A percentile compares a stretch with the other conserved stretches of the same genome.
These are phyloP conservation scores for Euptelea pleiosperma DNA, from an alignment of 164 flowering plant genomes.

Conservation along the genomic window DNA sequence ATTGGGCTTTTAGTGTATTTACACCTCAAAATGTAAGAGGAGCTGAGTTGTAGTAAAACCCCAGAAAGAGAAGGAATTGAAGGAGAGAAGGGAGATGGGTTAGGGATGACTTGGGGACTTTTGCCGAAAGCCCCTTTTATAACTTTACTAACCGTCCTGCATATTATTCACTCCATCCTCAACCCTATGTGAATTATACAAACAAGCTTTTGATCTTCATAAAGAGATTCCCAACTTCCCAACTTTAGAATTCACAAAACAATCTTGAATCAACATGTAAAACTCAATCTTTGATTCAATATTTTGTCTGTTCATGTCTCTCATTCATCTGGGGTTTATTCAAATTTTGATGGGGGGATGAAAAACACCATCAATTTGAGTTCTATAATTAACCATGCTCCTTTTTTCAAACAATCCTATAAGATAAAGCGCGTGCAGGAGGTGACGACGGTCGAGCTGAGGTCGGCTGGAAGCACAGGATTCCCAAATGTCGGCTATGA, in stretches of 20 bases:
- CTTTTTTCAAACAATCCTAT: not conserved
- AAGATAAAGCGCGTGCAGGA: not conserved
- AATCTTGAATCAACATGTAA: not conserved
- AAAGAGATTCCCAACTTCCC: slow-evolving; percentile 12
- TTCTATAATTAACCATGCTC: slow-evolving; percentile 10
- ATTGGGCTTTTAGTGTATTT: slow-evolving; percentile 9
- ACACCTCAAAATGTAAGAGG: slow-evolving; percentile 10
- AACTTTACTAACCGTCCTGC: not conserved
- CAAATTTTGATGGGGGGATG: not conserved
- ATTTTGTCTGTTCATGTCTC: not conserved
- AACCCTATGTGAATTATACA: slow-evolving; percentile 3
- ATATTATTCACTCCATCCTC: slow-evolving; percentile 2
- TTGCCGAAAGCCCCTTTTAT: slow-evolving; percentile 13
- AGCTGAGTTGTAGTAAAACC: not conserved
- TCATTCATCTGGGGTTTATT: not conserved
- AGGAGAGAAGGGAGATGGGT: not conserved
- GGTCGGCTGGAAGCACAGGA: slow-evolving; percentile 8
- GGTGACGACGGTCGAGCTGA: not conserved
- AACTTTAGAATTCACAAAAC: no score
- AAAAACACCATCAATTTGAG: not conserved
- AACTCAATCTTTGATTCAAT: not conserved
- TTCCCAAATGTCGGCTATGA: slow-evolving; percentile 17
- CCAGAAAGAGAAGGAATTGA: not conserved
- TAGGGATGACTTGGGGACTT: no score
- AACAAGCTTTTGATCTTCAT: slow-evolving; percentile 1